Evolutionary conservation across 371 early-diverging fungal species (phyloP).

Genomic region (Parasitella parasitica): DNA sequence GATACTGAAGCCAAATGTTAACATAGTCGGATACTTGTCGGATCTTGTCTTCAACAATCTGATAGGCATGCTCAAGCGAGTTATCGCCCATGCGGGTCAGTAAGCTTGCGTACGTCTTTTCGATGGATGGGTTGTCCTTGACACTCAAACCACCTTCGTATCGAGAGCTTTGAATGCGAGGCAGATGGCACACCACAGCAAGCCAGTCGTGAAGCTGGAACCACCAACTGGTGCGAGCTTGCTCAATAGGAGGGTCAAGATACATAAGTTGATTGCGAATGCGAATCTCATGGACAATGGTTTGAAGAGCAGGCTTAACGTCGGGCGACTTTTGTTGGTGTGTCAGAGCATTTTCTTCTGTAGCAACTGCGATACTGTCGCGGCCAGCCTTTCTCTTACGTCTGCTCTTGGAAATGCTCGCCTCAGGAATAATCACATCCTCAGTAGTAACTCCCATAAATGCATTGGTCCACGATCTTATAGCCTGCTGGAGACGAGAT

Average conservation of each 20-base stretch:
- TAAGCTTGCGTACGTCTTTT: conserved; percentile 72
- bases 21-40: conserved; percentile 84
- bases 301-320: conserved; percentile 63
- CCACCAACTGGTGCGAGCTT: conserved; percentile 89
- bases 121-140: conserved; percentile 52
- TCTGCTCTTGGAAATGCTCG: conserved; percentile 46
- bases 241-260: conserved; percentile 94
- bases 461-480: conserved; percentile 74
- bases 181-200: conserved; percentile 73
- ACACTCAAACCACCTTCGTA: conserved; percentile 82
- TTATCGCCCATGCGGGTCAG: conserved; percentile 73
- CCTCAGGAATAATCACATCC: conserved; percentile 44
- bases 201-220: conserved; percentile 92
- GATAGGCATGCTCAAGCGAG: conserved; percentile 77
- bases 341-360: conserved; percentile 38
- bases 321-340: conserved; percentile 48
- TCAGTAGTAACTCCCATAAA: conserved; percentile 65
- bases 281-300: conserved; percentile 79
- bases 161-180: conserved; percentile 86
- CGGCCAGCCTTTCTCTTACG: conserved; percentile 60
- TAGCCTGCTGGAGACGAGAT: conserved; percentile 75
- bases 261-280: conserved; percentile 95
- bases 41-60: conserved; percentile 80
- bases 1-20: conserved; percentile 95
- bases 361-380: conserved; percentile 25